Percentiles rank a stretch among this genome's conserved stretches.
Conservation (phyloP, 176 grass and related monocot genomes). For the Dactylis glomerata region DNA sequence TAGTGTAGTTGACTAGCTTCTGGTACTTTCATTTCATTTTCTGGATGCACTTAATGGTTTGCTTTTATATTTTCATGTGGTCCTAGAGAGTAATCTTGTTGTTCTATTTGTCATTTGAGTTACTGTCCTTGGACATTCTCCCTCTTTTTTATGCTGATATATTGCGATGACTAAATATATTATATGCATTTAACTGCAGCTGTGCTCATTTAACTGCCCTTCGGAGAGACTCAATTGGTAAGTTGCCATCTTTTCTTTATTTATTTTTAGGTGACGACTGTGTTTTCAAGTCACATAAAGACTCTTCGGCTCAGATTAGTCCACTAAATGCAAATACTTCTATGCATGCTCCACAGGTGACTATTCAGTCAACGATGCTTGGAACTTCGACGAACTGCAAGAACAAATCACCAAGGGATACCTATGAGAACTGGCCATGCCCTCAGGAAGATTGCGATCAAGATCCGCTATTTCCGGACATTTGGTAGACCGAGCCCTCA, state of each 20-base stretch:
- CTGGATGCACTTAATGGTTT: not conserved
- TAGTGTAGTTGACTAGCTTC: not conserved
- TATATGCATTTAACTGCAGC: constrained; percentile 42
- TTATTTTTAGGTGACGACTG: too few species aligned
- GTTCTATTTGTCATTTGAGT: constrained; percentile 3
- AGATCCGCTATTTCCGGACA: not conserved
- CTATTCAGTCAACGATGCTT: constrained; percentile 76
- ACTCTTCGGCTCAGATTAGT: not conserved
- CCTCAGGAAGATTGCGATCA: not conserved
- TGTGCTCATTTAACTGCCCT: constrained; percentile 90
- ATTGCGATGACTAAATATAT: not conserved
- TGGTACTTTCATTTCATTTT: not conserved
- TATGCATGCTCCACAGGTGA: constrained; percentile 50
- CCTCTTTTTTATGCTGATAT: not conserved
- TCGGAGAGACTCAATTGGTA: constrained; percentile 81
- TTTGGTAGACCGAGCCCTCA: not conserved
- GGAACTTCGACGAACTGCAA: constrained; percentile 68
- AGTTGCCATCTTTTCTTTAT: not conserved
- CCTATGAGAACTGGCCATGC: constrained; percentile 28
- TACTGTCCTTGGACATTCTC: not conserved
- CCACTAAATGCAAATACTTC: not conserved
- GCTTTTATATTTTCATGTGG: not conserved
- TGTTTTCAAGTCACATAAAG: not conserved
- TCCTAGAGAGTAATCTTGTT: not conserved
- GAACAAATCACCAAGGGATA: constrained; percentile 82